Evolutionary conservation across 331 rosid genomes (phyloP), one percentile per base, ranked within the genome.

Genomic region (Spiraea crenata): DNA sequence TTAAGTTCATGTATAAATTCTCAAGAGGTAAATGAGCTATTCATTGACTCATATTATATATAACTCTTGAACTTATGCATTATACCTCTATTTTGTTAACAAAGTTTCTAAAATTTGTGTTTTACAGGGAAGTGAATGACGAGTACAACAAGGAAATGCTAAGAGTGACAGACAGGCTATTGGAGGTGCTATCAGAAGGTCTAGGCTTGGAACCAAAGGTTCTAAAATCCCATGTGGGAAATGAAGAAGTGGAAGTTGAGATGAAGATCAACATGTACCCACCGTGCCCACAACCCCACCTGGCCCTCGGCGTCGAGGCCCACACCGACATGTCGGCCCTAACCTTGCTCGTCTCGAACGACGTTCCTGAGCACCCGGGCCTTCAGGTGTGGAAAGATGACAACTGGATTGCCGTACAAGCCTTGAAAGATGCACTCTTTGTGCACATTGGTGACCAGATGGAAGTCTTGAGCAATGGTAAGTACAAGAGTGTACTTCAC

Each of bases 241-340:
- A 25, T 39, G 87, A 87, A 41, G 63, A 73, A 6, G 58, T 90
- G 4, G 86, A 87, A 57, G 1, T 79, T 34, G 93, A 90, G 70
- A 87, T 90, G 93, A 90, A 90, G 76, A 90, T 87, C 71, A 85
- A 90, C 50, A 78, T 87, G 85, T 90, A 87, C 58, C 93, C 93
- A 8, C 88, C 91, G 2, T 90, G 96, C 51, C 93, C 93, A 39
- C 93, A 85, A n/a, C 93, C 91, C 13, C 71, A 90, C 34, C 56
- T 83, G n/a, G 96, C 89, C 54, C 63, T 89, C 0, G 96, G 96
- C 7, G 92, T 89, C 45, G 96, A 89, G 72, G 74, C 96, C 15
- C 96, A 87, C 77, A 87, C 96, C 1, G 91, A 90, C 67, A 87
- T 90, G 93, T 84, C 83, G 16, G 89, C 84, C 60, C 68, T 90